Evolutionary conservation across 371 early-diverging fungal genomes (phyloP).

Genomic region (Capillidium heterosporum): DNA sequence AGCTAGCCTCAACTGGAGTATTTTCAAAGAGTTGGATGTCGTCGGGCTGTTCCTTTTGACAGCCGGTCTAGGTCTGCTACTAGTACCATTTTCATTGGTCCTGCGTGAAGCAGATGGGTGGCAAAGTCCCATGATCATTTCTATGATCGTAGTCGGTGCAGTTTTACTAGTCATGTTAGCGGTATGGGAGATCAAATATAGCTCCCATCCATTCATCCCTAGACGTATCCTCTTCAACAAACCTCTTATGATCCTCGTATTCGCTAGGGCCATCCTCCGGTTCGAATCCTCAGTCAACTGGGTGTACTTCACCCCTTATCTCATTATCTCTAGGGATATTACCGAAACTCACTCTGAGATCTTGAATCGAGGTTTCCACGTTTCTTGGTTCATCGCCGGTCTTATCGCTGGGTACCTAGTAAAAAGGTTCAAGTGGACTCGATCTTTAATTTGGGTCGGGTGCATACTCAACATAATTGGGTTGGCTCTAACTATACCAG

Average conservation of each 20-base stretch:
- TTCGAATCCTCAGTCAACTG: neutral
- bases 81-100: neutral
- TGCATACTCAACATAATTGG: conserved; percentile 11
- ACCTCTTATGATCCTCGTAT: too few relatives aligned
- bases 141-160: too few relatives aligned
- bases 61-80: neutral
- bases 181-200: too few relatives aligned
- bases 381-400: conserved; percentile 14
- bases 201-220: too few relatives aligned
- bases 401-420: conserved; percentile 16
- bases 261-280: neutral
- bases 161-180: too few relatives aligned
- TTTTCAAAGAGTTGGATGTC: neutral
- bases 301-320: conserved; percentile 4
- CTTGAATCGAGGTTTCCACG: conserved; percentile 19
- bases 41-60: neutral
- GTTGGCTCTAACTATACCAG: conserved; percentile 21
- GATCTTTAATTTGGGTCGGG: conserved; percentile 5
- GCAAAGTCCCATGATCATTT: neutral
- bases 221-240: too few relatives aligned
- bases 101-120: neutral
- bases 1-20: too few relatives aligned
- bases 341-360: neutral
- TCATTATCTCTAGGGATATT: conserved; percentile 5
- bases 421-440: conserved; percentile 7